Evolutionary conservation across 345 rosid genomes (phyloP), one percentile per base, ranked within the genome.

Genomic region (Cardamine resedifolia): DNA sequence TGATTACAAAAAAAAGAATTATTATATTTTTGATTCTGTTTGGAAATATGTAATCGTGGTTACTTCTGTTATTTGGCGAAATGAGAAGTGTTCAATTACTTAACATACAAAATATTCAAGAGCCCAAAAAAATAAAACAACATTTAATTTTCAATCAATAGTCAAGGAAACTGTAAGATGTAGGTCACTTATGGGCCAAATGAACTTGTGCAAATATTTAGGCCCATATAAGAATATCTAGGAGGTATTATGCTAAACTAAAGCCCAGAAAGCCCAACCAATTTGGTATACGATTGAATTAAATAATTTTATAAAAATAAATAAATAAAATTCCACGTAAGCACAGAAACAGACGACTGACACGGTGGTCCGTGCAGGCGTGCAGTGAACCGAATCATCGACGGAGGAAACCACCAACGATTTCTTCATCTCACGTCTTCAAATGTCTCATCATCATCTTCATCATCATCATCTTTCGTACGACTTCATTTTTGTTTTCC

Each of bases 291-390:
- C 4, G 57, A 39, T n/a, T 59, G 18, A 41, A 16, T 18, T 41
- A 4, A 2, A 31, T 23, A 43, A 28, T 1, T 47, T 4, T 10
- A 1, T 2, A 30, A 7, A 44, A 33, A 28, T 0, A 6, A 16
- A 58, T 18, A 59, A 3, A 31, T 10, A 53, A 64, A 69, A 62
- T 70, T 81, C 84, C 86, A 86, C 79, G 80, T 75, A 58, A 53
- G 43, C 74, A 64, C 70, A 59, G 72, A 64, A 68, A 71, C 83
- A 81, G 70, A 41, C 76, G 55, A 80, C 75, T 80, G 73, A 69
- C 79, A 80, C 76, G 70, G 85, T 74, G 84, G 80, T 71, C 73
- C 68, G 78, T 62, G 77, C 58, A 78, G 68, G 70, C 77, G 78
- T n/a, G n/a, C n/a, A 41, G 47, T 66, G 74, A 76, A 34, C 66